Percentiles rank a stretch among this genome's conserved stretches.
phyloP scores from a whole-genome alignment of 1,284 basidiomycete genomes.

The Ustilago shanxiensis region DNA sequence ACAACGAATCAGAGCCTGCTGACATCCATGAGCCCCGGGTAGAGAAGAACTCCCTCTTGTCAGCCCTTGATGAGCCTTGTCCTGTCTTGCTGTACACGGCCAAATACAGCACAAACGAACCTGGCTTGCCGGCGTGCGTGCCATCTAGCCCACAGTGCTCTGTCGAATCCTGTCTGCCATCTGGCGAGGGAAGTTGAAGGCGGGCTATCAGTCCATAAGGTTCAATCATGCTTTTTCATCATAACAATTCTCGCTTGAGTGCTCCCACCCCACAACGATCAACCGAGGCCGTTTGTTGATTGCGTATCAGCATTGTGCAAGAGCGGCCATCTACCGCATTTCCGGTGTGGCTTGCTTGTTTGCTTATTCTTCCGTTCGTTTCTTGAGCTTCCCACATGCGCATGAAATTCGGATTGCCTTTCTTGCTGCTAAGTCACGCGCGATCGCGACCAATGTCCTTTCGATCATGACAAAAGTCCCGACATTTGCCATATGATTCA shows the following conservation, averaged over 20 bases:
- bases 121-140: not conserved
- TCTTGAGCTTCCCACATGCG: not conserved
- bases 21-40: not conserved
- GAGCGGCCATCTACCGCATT: not conserved
- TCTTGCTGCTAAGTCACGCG: slow-evolving; percentile 1
- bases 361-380: not conserved
- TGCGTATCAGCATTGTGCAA: not conserved
- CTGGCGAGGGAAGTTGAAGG: not conserved
- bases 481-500: not conserved
- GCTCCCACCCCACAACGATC: not conserved
- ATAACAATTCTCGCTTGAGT: not conserved
- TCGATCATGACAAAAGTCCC: not conserved
- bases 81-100: not conserved
- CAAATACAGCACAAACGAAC: too few relatives aligned
- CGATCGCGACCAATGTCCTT: not conserved
- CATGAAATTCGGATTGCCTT: not conserved
- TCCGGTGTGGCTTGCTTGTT: not conserved
- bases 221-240: not conserved
- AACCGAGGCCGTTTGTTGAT: not conserved
- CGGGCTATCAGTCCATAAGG: not conserved
- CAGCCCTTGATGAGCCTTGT: not conserved
- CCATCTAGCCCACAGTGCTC: not conserved
- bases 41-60: not conserved
- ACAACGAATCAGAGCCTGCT: slow-evolving; percentile 1
- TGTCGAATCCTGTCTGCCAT: not conserved